These are phyloP conservation scores for Protoeuglena noctilucae DNA, from an alignment of 139 green algal genomes.

Conservation along the genomic window DNA sequence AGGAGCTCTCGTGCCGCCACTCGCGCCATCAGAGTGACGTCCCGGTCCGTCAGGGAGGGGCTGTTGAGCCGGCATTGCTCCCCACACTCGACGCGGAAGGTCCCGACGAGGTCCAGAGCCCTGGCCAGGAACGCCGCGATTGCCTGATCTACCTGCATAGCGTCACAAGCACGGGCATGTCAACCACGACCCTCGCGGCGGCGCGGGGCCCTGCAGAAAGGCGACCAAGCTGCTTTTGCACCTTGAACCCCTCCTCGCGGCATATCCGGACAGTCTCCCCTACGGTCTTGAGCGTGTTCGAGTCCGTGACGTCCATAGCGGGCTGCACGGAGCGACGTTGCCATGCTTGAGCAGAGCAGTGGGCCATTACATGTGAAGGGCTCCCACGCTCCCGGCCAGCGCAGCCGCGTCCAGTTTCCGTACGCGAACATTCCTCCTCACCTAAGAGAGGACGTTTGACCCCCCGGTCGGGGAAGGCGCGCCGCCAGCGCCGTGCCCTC, in stretches of 20 bases:
- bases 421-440: too few relatives aligned
- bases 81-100: neutral
- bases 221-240: slow-evolving; percentile 6
- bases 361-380: too few relatives aligned
- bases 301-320: slow-evolving; percentile 17
- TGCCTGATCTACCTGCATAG: neutral
- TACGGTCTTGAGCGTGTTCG: slow-evolving; percentile 21
- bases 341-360: too few relatives aligned
- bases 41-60: neutral
- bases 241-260: slow-evolving; percentile 20
- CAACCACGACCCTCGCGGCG: slow-evolving; percentile 1
- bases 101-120: neutral
- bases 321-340: too few relatives aligned
- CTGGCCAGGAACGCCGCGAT: neutral
- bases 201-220: neutral
- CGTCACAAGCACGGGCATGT: neutral
- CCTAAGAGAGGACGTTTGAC: too few relatives aligned
- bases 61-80: neutral
- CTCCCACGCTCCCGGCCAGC: too few relatives aligned
- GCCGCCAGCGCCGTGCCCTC: too few relatives aligned
- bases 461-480: too few relatives aligned
- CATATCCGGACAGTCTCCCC: slow-evolving; percentile 13
- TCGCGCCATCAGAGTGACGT: neutral
- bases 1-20: neutral
- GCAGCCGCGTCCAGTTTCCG: too few relatives aligned